phyloP scores from a whole-genome alignment of 1,139 yeast species.

The Pichia sp. region DNA sequence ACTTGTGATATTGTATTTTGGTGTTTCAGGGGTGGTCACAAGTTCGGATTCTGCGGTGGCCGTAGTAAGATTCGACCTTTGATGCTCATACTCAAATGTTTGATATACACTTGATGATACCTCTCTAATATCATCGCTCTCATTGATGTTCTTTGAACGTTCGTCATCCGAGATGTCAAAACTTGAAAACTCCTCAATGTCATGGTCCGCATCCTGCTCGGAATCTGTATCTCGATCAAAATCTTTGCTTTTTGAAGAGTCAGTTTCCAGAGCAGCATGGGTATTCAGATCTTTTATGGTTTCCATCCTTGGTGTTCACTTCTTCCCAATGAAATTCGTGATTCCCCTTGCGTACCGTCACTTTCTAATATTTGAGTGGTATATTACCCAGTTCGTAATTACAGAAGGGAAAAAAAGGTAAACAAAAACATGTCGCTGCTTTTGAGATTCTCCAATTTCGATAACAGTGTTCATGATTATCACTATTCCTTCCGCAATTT shows the following conservation, averaged over 20 bases:
- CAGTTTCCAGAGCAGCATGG: not conserved
- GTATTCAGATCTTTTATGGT: not conserved
- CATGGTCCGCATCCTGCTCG: not conserved
- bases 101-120: not conserved
- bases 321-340: not conserved
- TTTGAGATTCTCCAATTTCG: not conserved
- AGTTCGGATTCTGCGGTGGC: not conserved
- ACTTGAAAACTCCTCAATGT: constrained; percentile 21
- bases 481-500: too few relatives aligned
- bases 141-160: not conserved
- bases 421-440: not conserved
- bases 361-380: too few relatives aligned
- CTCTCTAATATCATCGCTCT: not conserved
- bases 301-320: not conserved
- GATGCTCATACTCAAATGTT: not conserved
- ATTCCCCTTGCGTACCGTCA: not conserved
- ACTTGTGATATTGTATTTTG: not conserved
- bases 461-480: not conserved
- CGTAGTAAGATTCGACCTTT: not conserved
- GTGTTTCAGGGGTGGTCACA: constrained; percentile 1
- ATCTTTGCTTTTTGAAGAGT: not conserved
- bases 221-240: not conserved
- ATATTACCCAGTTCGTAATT: not conserved
- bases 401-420: not conserved
- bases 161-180: constrained; percentile 20